Evolutionary conservation across 129 eudicot genomes (phyloP).

Genomic region (Scalesia atractyloides): DNA sequence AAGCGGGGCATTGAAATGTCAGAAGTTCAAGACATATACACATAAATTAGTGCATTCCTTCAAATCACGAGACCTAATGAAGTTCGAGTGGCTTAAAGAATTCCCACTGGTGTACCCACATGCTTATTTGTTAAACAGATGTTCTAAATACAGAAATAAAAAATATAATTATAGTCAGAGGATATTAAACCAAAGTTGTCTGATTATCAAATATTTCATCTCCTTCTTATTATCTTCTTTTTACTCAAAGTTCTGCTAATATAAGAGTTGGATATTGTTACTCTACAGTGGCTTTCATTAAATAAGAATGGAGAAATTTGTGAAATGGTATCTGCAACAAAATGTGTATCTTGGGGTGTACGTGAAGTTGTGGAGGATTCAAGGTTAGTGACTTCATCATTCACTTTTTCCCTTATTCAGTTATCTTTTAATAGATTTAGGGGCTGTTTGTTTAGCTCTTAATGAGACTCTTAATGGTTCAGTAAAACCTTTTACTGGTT

Average conservation of each 20-base stretch:
- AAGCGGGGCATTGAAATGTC: too few species aligned
- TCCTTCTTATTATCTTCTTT: not conserved
- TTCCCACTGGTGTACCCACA: not conserved
- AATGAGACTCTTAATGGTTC: too few species aligned
- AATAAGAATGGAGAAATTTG: constrained; percentile 16
- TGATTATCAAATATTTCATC: too few species aligned
- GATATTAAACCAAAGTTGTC: too few species aligned
- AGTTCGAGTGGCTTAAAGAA: not conserved
- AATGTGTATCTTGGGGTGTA: constrained; percentile 25
- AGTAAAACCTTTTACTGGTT: too few species aligned
- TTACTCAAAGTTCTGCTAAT: not conserved
- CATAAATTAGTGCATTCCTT: too few species aligned
- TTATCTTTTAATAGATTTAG: not conserved
- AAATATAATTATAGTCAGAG: too few species aligned
- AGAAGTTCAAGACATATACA: too few species aligned
- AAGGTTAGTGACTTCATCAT: constrained; percentile 11
- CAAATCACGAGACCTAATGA: not conserved
- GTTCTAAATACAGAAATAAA: too few species aligned
- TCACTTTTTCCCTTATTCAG: not conserved
- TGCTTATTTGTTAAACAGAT: too few species aligned
- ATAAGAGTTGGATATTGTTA: not conserved
- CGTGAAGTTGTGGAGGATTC: constrained; percentile 1
- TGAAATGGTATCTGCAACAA: constrained; percentile 24
- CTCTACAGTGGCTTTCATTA: constrained; percentile 18
- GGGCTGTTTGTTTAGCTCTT: too few species aligned